Percentiles rank a stretch among this genome's conserved stretches.
phyloP scores from a whole-genome alignment of 176 grass and related monocot genomes.

The Oryza brachyantha region DNA sequence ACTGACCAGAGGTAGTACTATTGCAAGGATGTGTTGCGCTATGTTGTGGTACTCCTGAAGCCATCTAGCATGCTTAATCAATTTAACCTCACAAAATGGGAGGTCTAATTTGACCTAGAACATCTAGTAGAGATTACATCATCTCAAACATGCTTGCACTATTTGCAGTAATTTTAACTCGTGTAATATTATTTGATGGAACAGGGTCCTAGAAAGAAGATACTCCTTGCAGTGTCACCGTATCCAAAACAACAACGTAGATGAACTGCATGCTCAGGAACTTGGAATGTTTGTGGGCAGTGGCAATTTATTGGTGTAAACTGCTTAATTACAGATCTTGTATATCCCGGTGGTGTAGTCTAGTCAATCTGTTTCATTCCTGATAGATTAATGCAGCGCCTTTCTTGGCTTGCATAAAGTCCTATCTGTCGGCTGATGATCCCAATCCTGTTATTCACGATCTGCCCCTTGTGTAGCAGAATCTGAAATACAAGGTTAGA shows the following conservation, averaged over 20 bases:
- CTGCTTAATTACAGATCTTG: conserved; percentile 37
- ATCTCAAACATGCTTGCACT: not conserved
- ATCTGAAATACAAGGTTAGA: conserved; percentile 11
- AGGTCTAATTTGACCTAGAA: not conserved
- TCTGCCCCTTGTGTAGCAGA: not conserved
- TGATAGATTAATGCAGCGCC: conserved; percentile 4
- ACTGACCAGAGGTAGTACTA: too few species aligned
- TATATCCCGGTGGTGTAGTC: conserved; percentile 19
- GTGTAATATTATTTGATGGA: conserved; percentile 4
- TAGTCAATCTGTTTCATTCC: conserved; percentile 16
- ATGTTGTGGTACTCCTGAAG: not conserved
- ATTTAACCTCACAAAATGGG: not conserved
- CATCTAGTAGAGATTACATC: not conserved
- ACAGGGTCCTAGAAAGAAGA: conserved; percentile 87
- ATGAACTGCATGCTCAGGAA: conserved; percentile 25
- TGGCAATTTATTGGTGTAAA: conserved; percentile 23
- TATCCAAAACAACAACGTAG: conserved; percentile 48
- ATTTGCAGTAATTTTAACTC: not conserved
- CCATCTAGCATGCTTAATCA: not conserved
- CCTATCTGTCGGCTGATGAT: conserved; percentile 6
- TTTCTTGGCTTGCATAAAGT: conserved; percentile 28
- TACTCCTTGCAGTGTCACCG: conserved; percentile 59
- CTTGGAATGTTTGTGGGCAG: not conserved
- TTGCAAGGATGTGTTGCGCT: not conserved
- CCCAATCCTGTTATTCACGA: not conserved